These are phyloP conservation scores for Trichophaea hybrida DNA, from an alignment of 2,329 filamentous ascomycete species.

Conservation along the genomic window DNA sequence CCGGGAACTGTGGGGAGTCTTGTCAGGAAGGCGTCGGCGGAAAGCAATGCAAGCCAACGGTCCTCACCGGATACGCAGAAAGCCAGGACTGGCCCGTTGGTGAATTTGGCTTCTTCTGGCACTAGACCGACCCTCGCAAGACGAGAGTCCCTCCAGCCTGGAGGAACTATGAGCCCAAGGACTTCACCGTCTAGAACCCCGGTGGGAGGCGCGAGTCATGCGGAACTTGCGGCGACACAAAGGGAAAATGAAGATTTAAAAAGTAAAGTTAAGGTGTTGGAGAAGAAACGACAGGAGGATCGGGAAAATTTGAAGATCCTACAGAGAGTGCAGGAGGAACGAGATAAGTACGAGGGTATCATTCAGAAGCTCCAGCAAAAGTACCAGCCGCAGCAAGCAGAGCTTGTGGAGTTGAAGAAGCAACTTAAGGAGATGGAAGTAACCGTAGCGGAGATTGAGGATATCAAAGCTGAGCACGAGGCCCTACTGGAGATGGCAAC, in stretches of 20 bases:
- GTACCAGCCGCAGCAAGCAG: constrained; percentile 69
- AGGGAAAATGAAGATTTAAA: constrained; percentile 77
- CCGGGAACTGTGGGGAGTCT: constrained; percentile 8
- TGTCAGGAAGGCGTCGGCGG: constrained; percentile 12
- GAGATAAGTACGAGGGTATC: constrained; percentile 65
- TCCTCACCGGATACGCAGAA: constrained; percentile 26
- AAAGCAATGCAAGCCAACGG: constrained; percentile 12
- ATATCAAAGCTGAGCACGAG: constrained; percentile 70
- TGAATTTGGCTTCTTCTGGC: neutral
- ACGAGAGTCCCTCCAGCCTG: neutral
- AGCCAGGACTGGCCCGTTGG: neutral
- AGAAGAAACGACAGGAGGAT: constrained; percentile 75
- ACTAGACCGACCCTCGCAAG: neutral
- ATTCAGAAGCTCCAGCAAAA: constrained; percentile 86
- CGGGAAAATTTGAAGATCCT: constrained; percentile 68
- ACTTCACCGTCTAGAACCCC: neutral
- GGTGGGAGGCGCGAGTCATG: constrained; percentile 2
- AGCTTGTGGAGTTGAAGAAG: constrained; percentile 61
- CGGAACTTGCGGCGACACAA: constrained; percentile 32
- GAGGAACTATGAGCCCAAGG: neutral
- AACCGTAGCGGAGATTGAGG: constrained; percentile 54
- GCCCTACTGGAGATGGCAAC: constrained; percentile 71
- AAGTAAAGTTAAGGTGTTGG: constrained; percentile 70
- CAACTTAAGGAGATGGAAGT: constrained; percentile 61
- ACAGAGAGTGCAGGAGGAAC: constrained; percentile 60